Evolutionary conservation across 208 protist genomes (phyloP).

Genomic region (Trypanosoma platydactyli): DNA sequence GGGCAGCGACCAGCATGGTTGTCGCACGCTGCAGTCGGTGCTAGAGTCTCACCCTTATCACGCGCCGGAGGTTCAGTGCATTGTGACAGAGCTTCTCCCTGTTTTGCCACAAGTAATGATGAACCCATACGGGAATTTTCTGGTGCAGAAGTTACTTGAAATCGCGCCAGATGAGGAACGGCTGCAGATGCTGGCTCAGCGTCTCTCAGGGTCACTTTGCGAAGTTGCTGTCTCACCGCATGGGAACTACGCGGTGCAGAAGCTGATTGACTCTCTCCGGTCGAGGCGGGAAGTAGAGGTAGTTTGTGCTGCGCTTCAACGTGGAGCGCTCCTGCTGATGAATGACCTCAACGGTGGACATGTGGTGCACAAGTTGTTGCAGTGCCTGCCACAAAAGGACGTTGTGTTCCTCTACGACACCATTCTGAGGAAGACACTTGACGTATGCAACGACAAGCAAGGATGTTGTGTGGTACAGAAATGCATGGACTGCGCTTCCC

Average conservation of each 20-base stretch:
- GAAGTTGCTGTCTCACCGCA: constrained; percentile 76
- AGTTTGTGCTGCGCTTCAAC: constrained; percentile 43
- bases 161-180: constrained; percentile 49
- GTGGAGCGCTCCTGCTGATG: constrained; percentile 73
- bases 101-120: constrained; percentile 89
- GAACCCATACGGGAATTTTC: constrained; percentile 97
- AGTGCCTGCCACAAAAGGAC: constrained; percentile 55
- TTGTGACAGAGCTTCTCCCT: constrained; percentile 48
- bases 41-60: constrained; percentile 40
- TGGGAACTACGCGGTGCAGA: constrained; percentile 96
- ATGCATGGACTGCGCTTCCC: constrained; percentile 24
- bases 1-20: constrained; percentile 62
- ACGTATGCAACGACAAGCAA: constrained; percentile 31
- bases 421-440: constrained; percentile 20
- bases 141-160: constrained; percentile 94
- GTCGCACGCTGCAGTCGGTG: constrained; percentile 62
- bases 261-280: constrained; percentile 92
- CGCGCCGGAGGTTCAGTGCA: constrained; percentile 36
- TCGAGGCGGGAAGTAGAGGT: constrained; percentile 74
- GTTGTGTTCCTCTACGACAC: constrained; percentile 37
- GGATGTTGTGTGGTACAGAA: constrained; percentile 40
- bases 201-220: constrained; percentile 51
- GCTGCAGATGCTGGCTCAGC: constrained; percentile 47
- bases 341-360: constrained; percentile 97
- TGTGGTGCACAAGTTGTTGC: constrained; percentile 90